These are phyloP conservation scores for Talaromyces sp. DNA, from an alignment of 2,329 filamentous ascomycete genomes.

Conservation along the genomic window DNA sequence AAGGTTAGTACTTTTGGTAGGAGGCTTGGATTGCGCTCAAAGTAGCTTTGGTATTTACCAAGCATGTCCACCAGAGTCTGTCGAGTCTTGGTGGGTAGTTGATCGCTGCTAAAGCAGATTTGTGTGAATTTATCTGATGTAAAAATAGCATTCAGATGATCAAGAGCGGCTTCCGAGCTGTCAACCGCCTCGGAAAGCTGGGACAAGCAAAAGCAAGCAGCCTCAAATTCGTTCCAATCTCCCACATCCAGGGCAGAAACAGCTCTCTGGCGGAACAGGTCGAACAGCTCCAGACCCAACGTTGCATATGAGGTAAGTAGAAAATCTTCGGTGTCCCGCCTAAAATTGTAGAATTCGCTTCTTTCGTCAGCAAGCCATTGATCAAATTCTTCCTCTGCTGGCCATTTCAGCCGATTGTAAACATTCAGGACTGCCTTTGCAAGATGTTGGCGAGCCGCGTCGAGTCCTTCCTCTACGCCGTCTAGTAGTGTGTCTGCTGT, in stretches of 20 bases:
- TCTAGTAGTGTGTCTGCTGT: conserved; percentile 41
- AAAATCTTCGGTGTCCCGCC: conserved; percentile 48
- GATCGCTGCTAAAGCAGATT: conserved; percentile 32
- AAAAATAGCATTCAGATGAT: conserved; percentile 43
- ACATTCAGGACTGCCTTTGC: conserved; percentile 43
- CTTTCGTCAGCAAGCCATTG: conserved; percentile 47
- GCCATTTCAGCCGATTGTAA: conserved; percentile 45
- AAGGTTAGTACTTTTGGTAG: conserved; percentile 45
- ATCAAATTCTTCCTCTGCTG: conserved; percentile 32
- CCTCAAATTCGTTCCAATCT: conserved; percentile 47
- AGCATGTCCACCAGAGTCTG: conserved; percentile 46
- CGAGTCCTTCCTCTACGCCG: conserved; percentile 28
- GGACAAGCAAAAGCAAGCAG: conserved; percentile 44
- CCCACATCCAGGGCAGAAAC: conserved; percentile 32
- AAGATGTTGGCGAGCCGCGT: conserved; percentile 39
- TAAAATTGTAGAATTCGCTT: conserved; percentile 44
- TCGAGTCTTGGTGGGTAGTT: conserved; percentile 37
- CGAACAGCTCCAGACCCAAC: conserved; percentile 43
- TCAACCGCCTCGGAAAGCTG: conserved; percentile 48
- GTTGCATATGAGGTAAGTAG: conserved; percentile 45
- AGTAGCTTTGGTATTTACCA: conserved; percentile 45
- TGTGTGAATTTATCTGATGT: conserved; percentile 37
- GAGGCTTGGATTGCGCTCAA: conserved; percentile 43
- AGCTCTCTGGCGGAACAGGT: conserved; percentile 42
- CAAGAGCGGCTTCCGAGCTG: conserved; percentile 44